Percentiles rank a stretch among this genome's conserved stretches.
These are phyloP conservation scores for Pichia exigua DNA, from an alignment of 805 yeast species.

Conservation along the genomic window DNA sequence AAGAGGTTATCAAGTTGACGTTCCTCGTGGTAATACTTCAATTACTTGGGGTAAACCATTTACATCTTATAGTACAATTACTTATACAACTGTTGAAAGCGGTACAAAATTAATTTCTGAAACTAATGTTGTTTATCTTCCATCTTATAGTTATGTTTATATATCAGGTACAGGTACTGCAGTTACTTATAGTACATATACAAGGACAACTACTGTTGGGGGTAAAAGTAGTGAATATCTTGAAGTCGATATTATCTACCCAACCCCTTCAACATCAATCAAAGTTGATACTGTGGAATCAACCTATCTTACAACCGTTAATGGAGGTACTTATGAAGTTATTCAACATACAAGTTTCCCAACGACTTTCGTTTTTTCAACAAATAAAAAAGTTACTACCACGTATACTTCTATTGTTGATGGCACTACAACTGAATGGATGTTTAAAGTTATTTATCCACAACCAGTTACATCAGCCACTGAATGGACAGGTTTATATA, in stretches of 20 bases:
- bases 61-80: background rate
- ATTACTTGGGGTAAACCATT: background rate
- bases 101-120: background rate
- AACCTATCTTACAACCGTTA: background rate
- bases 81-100: background rate
- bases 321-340: background rate
- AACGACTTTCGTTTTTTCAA: background rate
- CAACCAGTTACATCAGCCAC: background rate
- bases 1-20: background rate
- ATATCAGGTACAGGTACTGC: background rate
- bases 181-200: background rate
- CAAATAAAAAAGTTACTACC: background rate
- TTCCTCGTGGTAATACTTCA: background rate
- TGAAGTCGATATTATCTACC: background rate
- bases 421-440: background rate
- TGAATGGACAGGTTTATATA: background rate
- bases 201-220: background rate
- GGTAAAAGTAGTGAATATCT: background rate
- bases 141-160: background rate
- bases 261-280: background rate
- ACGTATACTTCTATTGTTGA: constrained; percentile 1
- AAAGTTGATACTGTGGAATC: background rate
- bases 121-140: background rate
- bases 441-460: background rate
- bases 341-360: background rate